Evolutionary conservation across 768 basidiomycete species (phyloP).

Genomic region (Russula foetens): DNA sequence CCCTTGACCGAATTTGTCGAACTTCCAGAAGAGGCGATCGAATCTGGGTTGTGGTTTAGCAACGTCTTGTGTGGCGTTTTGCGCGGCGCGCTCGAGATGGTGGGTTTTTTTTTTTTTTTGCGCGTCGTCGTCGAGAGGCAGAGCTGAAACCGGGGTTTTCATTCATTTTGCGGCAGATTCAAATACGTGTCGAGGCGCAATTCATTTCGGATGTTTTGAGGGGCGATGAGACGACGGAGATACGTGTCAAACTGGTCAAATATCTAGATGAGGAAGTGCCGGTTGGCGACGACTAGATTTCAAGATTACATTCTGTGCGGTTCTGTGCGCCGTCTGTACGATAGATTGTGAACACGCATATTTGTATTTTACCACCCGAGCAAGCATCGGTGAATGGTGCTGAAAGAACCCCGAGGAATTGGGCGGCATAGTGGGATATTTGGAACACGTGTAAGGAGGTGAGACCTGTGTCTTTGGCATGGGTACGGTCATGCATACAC

Average conservation of each 20-base stretch:
- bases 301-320: neutral
- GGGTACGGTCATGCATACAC: no score
- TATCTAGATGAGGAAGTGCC: slow-evolving; percentile 96
- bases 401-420: no score
- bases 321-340: neutral
- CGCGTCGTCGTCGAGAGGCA: no score
- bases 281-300: slow-evolving; percentile 75
- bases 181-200: slow-evolving; percentile 87
- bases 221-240: slow-evolving; percentile 92
- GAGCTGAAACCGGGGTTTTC: no score
- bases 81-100: slow-evolving; percentile 94
- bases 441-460: no score
- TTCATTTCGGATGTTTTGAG: slow-evolving; percentile 87
- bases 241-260: slow-evolving; percentile 83
- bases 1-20: slow-evolving; percentile 96
- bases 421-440: no score
- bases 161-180: slow-evolving; percentile 56
- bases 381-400: no score
- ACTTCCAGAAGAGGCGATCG: slow-evolving; percentile 84
- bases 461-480: no score
- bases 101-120: slow-evolving; percentile 32
- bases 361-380: neutral
- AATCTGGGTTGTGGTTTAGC: slow-evolving; percentile 94
- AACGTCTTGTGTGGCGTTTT: slow-evolving; percentile 94
- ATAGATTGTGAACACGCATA: slow-evolving; percentile 1